Evolutionary conservation across 306 rosid genomes (phyloP), one percentile per base, ranked within the genome.

Genomic region (Sphenostylis stenocarpa): DNA sequence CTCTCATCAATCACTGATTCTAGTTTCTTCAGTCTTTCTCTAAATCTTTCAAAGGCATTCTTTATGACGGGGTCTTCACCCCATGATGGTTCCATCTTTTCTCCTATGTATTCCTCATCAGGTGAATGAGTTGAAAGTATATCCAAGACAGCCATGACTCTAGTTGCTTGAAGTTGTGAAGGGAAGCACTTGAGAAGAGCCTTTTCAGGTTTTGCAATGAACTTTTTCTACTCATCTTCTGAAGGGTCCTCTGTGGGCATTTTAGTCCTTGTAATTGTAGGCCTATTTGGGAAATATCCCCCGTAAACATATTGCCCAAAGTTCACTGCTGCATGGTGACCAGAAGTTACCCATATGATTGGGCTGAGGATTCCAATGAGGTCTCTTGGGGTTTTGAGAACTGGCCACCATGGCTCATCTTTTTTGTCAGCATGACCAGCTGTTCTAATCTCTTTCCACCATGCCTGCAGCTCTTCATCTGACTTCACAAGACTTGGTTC

Each of bases 371-470:
- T 88, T 64, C 55, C 67, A 12, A 88, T 87, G 7, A 90, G 90
- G 73, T 92, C 90, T 77, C 88, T 10, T 0, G 84, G 77, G 9
- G 90, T 92, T 48, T 80, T 76, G 3, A 90, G 84, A 15, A 34
- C 29, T 3, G 96, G 96, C 97, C 97, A 92, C 96, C 97, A 86
- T 15, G 94, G 91, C 73, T 90, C 93, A 16, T 92, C 96, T 34
- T 92, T 90, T 69, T 92, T 92, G 77, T 92, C 94, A 0, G 76
- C 92, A 16, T 90, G 93, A 1, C 97, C 97, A 6, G 67, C 72
- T 5, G 85, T 87, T 80, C 88, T 55, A 39, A 92, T 87, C 51
- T 92, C 96, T 38, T 82, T 88, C 97, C 97, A 90, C 96, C 97
- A 92, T 67, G 92, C 86, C 61, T 92, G 97, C n/a, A 92, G 92